Percentiles rank a stretch among this genome's conserved stretches.
Evolutionary conservation across 306 rosid species (phyloP).

Genomic region (Acacia melanoxylon): DNA sequence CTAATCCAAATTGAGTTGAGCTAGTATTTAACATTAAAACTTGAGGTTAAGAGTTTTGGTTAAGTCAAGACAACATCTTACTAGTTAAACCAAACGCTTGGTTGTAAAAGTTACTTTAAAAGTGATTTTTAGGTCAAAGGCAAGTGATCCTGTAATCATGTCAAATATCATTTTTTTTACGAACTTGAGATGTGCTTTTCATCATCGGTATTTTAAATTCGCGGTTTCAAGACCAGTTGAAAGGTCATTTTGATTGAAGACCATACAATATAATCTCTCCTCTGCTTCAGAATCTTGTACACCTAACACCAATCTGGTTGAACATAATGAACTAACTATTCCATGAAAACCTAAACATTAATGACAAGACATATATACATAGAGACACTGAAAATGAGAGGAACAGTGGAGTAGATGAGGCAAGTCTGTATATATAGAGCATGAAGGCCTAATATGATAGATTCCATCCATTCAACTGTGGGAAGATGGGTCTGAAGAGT

Average conservation of each 20-base stretch:
- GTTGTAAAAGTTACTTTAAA: no score
- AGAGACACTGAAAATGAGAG: not conserved
- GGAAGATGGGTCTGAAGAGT: not conserved
- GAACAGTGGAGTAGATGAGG: not conserved
- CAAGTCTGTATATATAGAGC: not conserved
- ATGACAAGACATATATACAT: not conserved
- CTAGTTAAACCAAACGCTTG: no score
- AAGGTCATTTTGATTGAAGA: not conserved
- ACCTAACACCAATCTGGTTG: not conserved
- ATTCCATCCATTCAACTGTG: not conserved
- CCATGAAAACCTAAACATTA: not conserved
- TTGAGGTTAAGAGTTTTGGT: no score
- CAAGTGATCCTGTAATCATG: no score
- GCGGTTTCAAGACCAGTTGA: not conserved
- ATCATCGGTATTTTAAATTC: not conserved
- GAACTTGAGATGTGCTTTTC: no score
- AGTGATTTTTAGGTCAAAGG: no score
- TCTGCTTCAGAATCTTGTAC: not conserved
- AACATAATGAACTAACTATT: not conserved
- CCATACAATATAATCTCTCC: not conserved
- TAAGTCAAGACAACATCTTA: no score
- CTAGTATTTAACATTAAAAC: no score
- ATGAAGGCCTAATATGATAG: not conserved
- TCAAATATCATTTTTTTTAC: no score
- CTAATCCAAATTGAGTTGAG: no score